A percentile compares a stretch with the other conserved stretches of the same genome.
These are phyloP conservation scores for Selaginella moellendorffii DNA, from an alignment of 75 land plant species.

Conservation along the genomic window DNA sequence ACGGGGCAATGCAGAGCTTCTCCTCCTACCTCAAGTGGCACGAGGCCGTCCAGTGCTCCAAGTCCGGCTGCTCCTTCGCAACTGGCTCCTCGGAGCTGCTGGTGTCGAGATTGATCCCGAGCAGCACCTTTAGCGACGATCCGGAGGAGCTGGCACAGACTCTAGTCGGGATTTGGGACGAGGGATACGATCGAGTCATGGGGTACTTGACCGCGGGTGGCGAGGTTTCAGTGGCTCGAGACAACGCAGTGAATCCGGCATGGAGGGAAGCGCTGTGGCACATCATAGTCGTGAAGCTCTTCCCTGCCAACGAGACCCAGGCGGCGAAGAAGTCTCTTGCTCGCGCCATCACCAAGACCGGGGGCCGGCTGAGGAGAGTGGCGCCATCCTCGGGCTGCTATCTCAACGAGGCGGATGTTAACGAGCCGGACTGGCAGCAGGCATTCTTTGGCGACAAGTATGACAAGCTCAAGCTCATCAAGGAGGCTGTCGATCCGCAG, in stretches of 20 bases:
- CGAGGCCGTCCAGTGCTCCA: background rate
- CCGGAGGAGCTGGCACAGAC: background rate
- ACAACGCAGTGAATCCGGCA: constrained; percentile 6
- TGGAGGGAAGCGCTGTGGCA: constrained; percentile 2
- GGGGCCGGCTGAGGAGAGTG: background rate
- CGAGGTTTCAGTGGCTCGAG: background rate
- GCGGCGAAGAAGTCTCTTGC: background rate
- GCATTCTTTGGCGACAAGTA: background rate
- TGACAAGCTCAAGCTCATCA: background rate
- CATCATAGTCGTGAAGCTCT: background rate
- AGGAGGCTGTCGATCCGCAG: background rate
- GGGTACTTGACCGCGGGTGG: constrained; percentile 1
- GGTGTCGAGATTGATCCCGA: background rate
- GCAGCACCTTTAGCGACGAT: background rate
- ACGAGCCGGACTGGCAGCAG: constrained; percentile 5
- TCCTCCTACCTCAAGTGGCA: background rate
- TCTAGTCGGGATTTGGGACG: background rate
- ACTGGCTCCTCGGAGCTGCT: background rate
- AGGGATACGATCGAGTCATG: background rate
- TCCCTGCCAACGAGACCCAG: background rate
- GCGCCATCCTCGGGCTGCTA: background rate
- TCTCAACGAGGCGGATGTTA: constrained; percentile 1
- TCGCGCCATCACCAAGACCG: background rate
- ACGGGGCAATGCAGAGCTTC: background rate
- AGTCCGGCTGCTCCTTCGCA: background rate